Evolutionary conservation across 2,329 filamentous ascomycete species (phyloP).

Genomic region (Phyllosticta citribraziliensis): DNA sequence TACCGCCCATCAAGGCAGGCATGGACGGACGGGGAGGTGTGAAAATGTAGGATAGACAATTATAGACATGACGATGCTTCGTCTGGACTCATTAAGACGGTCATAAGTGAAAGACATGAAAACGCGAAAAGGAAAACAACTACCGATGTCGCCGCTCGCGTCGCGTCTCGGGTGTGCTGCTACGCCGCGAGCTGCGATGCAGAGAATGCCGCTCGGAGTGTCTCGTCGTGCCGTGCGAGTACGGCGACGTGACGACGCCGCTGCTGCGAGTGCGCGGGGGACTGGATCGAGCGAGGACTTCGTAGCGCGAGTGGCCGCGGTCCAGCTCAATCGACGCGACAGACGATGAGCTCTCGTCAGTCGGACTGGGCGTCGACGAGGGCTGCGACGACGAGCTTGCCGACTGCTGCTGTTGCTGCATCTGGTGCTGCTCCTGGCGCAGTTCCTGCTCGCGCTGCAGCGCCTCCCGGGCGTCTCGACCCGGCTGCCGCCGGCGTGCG

Average conservation of each 20-base stretch:
- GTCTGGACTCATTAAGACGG: too few relatives aligned
- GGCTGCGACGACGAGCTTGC: not conserved
- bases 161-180: not conserved
- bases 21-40: not conserved
- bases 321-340: not conserved
- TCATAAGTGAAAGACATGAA: too few relatives aligned
- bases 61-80: not conserved
- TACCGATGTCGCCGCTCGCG: not conserved
- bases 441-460: not conserved
- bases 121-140: too few relatives aligned
- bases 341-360: not conserved
- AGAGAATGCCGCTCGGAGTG: not conserved
- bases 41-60: not conserved
- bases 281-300: not conserved
- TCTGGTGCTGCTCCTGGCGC: not conserved
- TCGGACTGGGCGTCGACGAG: not conserved
- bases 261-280: not conserved
- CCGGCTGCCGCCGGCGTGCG: constrained; percentile 49
- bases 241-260: not conserved
- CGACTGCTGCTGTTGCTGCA: not conserved
- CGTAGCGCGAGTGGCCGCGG: not conserved
- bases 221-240: not conserved
- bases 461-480: constrained; percentile 11
- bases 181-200: not conserved
- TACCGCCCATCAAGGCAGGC: too few relatives aligned